Evolutionary conservation across 2,329 filamentous ascomycete genomes (phyloP), one percentile per base, ranked within the genome.

Genomic region (Spiromastix sp.): DNA sequence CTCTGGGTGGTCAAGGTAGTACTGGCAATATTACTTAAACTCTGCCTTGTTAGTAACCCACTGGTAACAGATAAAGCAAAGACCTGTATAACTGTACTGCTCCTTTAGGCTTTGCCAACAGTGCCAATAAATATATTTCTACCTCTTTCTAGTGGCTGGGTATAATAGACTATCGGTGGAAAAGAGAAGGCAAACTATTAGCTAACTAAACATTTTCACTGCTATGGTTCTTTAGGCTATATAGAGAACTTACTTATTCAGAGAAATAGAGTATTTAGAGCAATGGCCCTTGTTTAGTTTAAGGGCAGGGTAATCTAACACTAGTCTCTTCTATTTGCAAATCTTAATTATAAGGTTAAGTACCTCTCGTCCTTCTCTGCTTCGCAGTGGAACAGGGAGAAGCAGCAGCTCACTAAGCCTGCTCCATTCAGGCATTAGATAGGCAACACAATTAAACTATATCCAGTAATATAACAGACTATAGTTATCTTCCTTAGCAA

Each of bases 361-460:
- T 24, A 18, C 19, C 19, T 32, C 18, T 21, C 34, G 22, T 30
- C 34, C 27, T 21, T 37, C 18, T 31, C 18, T 9, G 34, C 28
- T 37, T 25, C 28, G 34, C 22, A 37, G 26, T 15, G 27, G 21
- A 25, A 37, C 21, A 26, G 25, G 29, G 10, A 37, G 29, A 25
- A 33, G 16, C 21, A 38, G 21, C 13, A 33, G 13, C 20, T 27
- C 15, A 28, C 36, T 38, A 13, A 33, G 28, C 17, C 36, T 38
- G 21, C 29, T 38, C 24, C 15, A 17, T 32, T 38, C 24, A 17
- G 36, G 36, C 13, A 37, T 38, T 3, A 38, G 36, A 33, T 33
- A 20, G 13, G 36, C 29, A 33, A 38, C 21, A 7, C 29, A n/a
- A 26, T 33, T 20, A 26, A 41, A 41, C 31, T 27, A 37, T 15